Base-by-base conservation (phyloP, 176 grass and related monocot genomes). In the Zea luxurians region DNA sequence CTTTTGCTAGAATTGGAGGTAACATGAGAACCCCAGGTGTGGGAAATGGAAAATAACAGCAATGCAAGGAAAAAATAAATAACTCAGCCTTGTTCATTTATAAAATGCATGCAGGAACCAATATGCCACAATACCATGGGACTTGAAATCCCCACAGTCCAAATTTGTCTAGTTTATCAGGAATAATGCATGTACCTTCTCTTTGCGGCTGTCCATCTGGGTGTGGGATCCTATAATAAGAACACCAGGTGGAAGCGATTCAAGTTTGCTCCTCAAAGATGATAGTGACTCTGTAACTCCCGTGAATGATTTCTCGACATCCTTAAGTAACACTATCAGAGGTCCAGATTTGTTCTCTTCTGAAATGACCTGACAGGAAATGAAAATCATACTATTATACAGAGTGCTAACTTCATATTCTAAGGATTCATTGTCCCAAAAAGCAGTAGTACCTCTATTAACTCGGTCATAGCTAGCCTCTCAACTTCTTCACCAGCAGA, bases 181-280 rank as follows among this genome's bases (percentile, higher is more conserved):
- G 49, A 77, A 77, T 76, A 84, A 54, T 52, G 37, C 10, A 86
- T 70, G 43, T 95, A 95, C 96, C 96, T 99, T 99, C 76, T 99
- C 96, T 91, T 99, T 99, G 71, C 96, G 96, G 75, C 83, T 99
- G 63, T 99, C 96, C 74, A 92, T 73, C 79, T 95, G 96, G 37
- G 92, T 89, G 84, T 95, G 96, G 21, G 88, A 93, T 50, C 88
- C 96, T 81, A 99, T 84, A 72, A 99, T 89, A 72, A 99, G 90
- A 83, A 99, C 89, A 84, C 92, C 96, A 68, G 86, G 70, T 66
- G 96, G 90, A 66, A 99, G 82, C 6, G 43, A 77, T 62, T 99
- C 96, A 0, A 99, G 78, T 66, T 99, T 99, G 72, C n/a, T 90
- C 75, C 89, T 95, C 47, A 99, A 80, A 67, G 92, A 80, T 73